Evolutionary conservation across 768 basidiomycete species (phyloP).

Genomic region (Suillus ampliporus): DNA sequence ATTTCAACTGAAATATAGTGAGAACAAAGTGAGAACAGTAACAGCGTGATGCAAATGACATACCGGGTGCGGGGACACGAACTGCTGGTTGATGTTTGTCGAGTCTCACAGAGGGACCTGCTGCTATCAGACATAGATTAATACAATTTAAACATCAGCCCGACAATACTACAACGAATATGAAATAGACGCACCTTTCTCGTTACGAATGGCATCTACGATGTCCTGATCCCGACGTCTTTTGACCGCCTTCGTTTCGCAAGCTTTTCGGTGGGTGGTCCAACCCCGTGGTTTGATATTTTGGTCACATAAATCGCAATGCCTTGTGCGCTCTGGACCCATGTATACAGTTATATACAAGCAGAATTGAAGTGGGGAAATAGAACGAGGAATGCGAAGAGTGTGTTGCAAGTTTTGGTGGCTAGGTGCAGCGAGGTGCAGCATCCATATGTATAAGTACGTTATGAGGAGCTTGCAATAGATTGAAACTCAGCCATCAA

Average conservation of each 20-base stretch:
- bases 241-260: not conserved
- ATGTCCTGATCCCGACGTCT: not conserved
- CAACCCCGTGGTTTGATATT: not conserved
- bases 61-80: not conserved
- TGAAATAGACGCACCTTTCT: not conserved
- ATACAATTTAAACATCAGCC: slow-evolving; percentile 2
- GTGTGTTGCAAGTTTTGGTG: not conserved
- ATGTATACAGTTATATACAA: not conserved
- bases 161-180: not conserved
- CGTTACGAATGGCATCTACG: not conserved
- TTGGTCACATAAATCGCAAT: not conserved
- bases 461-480: not conserved
- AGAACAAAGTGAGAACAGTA: too few species aligned
- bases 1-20: not conserved
- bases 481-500: slow-evolving; percentile 1
- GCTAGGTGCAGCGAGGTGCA: too few species aligned
- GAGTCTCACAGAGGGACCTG: not conserved
- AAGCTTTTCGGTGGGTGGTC: not conserved
- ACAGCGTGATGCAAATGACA: too few species aligned
- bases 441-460: not conserved
- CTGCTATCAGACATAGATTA: not conserved
- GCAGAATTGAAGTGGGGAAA: not conserved
- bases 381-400: not conserved
- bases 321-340: not conserved
- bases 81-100: not conserved